Evolutionary conservation across 192 early-diverging fungal species (phyloP).

Genomic region (Linnemannia zychae): DNA sequence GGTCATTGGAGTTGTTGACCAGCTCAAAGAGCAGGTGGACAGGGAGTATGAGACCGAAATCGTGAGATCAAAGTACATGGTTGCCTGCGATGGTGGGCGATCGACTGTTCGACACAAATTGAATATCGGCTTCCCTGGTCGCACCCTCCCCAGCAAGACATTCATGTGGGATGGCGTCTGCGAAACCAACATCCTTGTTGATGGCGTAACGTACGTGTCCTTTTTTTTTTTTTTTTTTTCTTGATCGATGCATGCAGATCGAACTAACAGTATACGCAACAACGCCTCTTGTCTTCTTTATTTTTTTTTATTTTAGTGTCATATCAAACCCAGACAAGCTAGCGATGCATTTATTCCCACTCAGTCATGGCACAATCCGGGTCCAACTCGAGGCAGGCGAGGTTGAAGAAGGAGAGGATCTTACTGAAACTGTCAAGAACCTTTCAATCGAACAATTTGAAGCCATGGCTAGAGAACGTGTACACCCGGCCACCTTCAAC

Average conservation of each 20-base stretch:
- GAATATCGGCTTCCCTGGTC: constrained; percentile 40
- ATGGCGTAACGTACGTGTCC: constrained; percentile 17
- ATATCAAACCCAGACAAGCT: constrained; percentile 10
- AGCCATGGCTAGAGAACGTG: constrained; percentile 3
- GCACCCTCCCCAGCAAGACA: constrained; percentile 4
- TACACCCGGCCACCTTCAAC: constrained; percentile 28
- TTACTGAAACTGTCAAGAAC: not conserved
- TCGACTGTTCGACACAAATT: constrained; percentile 47
- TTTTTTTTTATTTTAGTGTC: not conserved
- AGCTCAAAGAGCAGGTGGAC: constrained; percentile 6
- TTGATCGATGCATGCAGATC: not conserved
- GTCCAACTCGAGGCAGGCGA: constrained; percentile 9
- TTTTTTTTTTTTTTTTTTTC: not conserved
- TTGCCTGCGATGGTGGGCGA: constrained; percentile 47
- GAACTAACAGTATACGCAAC: not conserved
- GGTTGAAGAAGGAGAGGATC: constrained; percentile 12
- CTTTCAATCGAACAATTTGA: constrained; percentile 32
- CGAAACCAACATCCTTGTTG: constrained; percentile 16
- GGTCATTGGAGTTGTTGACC: constrained; percentile 14
- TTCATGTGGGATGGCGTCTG: constrained; percentile 30
- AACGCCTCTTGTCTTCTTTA: not conserved
- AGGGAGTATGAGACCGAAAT: constrained; percentile 34
- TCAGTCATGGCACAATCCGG: constrained; percentile 15
- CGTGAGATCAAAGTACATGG: constrained; percentile 39
- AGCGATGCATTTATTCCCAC: constrained; percentile 14